Base-by-base conservation (phyloP, 139 green algal species). In the Volvox africanus region DNA sequence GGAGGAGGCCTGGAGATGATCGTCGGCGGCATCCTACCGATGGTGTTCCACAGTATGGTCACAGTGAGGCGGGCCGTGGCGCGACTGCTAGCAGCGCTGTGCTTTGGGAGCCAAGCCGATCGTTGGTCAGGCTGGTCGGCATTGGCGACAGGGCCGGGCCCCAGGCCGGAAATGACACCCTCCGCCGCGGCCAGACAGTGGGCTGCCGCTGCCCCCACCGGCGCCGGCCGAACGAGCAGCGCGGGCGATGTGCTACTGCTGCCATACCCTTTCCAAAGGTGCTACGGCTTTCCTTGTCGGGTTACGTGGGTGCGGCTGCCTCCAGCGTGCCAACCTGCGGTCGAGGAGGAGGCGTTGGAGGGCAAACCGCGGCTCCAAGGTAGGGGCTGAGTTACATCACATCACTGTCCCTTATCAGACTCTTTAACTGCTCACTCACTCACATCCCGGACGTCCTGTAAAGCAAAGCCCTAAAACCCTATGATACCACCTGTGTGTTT, bases 1-100 rank as follows among this genome's bases (percentile, higher is more conserved):
- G 82, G 33, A 28, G 82, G 82, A 19, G 82, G 82, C 6, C 28
- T 89, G 44, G 71, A 62, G 30, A 62, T 90, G 86, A 22, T 90
- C 21, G 50, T 92, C 9, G n/a, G 61, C 44, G 87, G 86, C 2
- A 37, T 95, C 73, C 33, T 93, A 75, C 91, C 93, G 0, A 88
- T 95, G 28, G 78, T 87, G 68, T 84, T 94, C 28, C 93, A 95
- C 80, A 61, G 85, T 13, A 86, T 95, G 50, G 80, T 92, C 20
- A 94, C 91, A 9, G 91, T 93, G 50, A 87, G 94, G 61, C 80
- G 92, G 14, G 93, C 92, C 0, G 88, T 93, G 30, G 92, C 89
- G 44, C 89, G 93, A 0, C 89, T 96, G 33, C 62, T 95, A 36
- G 91, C 93, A 12, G 67, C 92, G 44, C 30, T 93, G 32, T 22